Evolutionary conservation across 2,329 filamentous ascomycete genomes (phyloP).

Genomic region (Diaporthe nobilis): DNA sequence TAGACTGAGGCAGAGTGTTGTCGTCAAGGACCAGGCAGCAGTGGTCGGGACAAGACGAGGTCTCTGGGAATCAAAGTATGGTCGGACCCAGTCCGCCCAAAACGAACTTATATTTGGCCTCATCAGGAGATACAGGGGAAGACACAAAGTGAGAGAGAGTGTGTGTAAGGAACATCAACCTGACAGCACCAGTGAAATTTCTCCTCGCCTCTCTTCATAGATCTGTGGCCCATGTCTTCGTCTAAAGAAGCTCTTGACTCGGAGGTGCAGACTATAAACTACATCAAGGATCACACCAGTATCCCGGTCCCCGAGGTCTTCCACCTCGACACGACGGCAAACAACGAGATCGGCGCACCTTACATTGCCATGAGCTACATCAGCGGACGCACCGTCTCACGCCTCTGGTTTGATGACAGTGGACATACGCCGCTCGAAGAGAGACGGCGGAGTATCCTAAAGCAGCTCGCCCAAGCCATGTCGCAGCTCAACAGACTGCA

Average conservation of each 20-base stretch:
- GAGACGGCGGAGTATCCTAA: background rate
- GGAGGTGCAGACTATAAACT: background rate
- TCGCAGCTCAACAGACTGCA: background rate
- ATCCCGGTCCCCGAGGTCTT: background rate
- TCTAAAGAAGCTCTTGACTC: background rate
- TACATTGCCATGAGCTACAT: background rate
- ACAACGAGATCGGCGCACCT: constrained; percentile 5
- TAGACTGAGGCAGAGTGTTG: background rate
- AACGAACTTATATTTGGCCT: background rate
- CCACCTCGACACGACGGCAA: background rate
- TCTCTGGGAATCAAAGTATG: background rate
- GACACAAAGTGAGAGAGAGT: background rate
- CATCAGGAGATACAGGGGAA: background rate
- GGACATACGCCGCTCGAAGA: background rate
- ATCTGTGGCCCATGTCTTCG: background rate
- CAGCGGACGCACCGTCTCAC: background rate
- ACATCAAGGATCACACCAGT: background rate
- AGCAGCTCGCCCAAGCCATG: background rate
- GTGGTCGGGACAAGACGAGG: too few species aligned
- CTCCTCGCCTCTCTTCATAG: background rate
- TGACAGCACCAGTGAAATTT: background rate
- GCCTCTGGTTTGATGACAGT: background rate
- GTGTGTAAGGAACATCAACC: background rate
- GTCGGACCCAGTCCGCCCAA: background rate
- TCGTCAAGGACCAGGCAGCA: background rate